Base-by-base conservation (phyloP, 441 rosid species). In the Erodium trifolium region DNA sequence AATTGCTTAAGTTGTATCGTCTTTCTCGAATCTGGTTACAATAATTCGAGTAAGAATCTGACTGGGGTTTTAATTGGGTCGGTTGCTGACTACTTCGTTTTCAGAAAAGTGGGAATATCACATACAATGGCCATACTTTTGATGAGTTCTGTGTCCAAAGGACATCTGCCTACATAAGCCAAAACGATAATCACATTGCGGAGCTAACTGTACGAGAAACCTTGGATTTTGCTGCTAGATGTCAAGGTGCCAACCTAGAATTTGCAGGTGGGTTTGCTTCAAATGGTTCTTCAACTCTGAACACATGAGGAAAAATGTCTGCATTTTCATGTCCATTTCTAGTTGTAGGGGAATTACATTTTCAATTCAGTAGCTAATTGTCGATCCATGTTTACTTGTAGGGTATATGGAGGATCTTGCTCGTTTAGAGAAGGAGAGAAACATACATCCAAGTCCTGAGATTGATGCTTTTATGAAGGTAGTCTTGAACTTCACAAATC, bases 381-480 rank as follows among this genome's bases (percentile, higher is more conserved):
- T 8, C 55, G 19, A 67, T 71, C 62, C 66, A 43, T 66, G 34
- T 66, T 67, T 55, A 62, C 64, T 67, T 72, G 49, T 78, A 92
- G 96, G 79, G 6, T 84, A 83, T 70, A 82, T 87, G 84, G 72
- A 85, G 62, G 97, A 93, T 70, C 72, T 93, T 68, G 70, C 73
- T 67, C 84, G 82, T 23, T 70, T 93, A 66, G 98, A 93, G 83
- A 88, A 85, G 75, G 90, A 88, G 72, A 86, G 65, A 62, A 80
- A 86, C 68, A 73, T 93, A 68, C 86, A 81, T 57, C 98, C 98
- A 27, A 82, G 82, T 66, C 83, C 92, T n/a, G 94, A 88, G 78
- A 87, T 93, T 73, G 98, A 93, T 78, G 96, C 91, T 76, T 93
- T 89, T 71, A 93, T 91, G 98, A 93, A 93, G 97, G 97, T 91